Base-by-base conservation (phyloP, 1,284 basidiomycete genomes). In the Boletus mariae region DNA sequence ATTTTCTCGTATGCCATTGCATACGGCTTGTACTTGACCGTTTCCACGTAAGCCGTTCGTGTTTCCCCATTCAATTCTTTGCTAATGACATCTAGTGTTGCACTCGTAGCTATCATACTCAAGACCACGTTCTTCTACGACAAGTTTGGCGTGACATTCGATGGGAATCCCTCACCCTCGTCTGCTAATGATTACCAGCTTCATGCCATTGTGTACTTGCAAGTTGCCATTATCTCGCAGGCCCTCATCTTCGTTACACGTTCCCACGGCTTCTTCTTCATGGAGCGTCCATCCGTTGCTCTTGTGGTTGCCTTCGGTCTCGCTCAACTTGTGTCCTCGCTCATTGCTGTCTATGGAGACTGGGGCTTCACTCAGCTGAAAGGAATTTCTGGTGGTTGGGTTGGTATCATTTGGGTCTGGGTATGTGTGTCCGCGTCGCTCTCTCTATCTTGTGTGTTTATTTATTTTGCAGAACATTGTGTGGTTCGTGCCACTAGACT, bases 151-250 rank as follows among this genome's bases (percentile, higher is more conserved):
- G 94, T 96, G 50, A 64, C 67, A 0, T 78, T 91, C 66, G 66
- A 72, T 51, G 73, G 74, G 56, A 53, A 28, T 31, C 0, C 20
- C 34, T 25, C 0, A 2, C 82, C 83, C 59, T 73, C 79, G 59
- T 62, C 79, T 64, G 71, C 80, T 73, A 92, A 92, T 74, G 90
- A 94, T 73, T 74, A 73, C 48, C 81, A 90, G 65, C 74, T 92
- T 7, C 90, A 92, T 76, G 85, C 82, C 72, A 80, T 93, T 61
- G 76, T 92, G 57, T 93, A 94, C 78, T 82, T 94, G 60, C 90
- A 94, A 73, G 95, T 98, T 58, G 95, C 95, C 61, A 95, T 98
- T 74, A 97, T 98, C 75, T 98, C 95, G 54, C 95, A 98, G 74
- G 95, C 95, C 4, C 80, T 98, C 57, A 97, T 98, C 80, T 97